phyloP scores from a whole-genome alignment of 2,329 filamentous ascomycete species.

The Hypoxylon sp. region DNA sequence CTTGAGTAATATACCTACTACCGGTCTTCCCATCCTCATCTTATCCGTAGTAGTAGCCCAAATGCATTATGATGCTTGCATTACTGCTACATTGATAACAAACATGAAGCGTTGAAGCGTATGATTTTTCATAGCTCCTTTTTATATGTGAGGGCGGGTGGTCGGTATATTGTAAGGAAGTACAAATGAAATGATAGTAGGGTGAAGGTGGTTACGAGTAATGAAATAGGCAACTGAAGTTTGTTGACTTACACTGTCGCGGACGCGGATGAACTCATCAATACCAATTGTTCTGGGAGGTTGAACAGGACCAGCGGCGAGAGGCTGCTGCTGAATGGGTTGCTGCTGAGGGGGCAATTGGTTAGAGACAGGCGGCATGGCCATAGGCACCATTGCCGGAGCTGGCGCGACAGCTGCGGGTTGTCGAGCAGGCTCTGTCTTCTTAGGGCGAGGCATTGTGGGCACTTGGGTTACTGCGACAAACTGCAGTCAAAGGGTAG shows the following conservation, averaged over 20 bases:
- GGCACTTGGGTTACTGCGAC: not conserved
- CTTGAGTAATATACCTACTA: conserved; percentile 5
- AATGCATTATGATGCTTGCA: not conserved
- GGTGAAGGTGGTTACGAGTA: conserved; percentile 9
- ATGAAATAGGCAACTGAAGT: conserved; percentile 28
- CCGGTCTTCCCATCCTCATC: not conserved
- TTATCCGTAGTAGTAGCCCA: not conserved
- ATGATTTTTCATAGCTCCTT: conserved; percentile 3
- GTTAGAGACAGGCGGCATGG: conserved; percentile 45
- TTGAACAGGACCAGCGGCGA: conserved; percentile 34
- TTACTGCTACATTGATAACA: not conserved
- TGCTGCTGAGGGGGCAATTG: conserved; percentile 42
- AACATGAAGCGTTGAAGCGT: conserved; percentile 18
- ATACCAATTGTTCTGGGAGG: conserved; percentile 67
- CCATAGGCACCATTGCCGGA: conserved; percentile 59
- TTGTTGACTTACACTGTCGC: conserved; percentile 79
- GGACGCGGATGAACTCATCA: conserved; percentile 83
- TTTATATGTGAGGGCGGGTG: not conserved
- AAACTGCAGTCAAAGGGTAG: not conserved
- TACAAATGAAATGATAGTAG: conserved; percentile 23
- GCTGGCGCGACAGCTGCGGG: conserved; percentile 55
- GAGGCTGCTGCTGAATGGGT: conserved; percentile 46
- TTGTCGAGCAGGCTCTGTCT: conserved; percentile 57
- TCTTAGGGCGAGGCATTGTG: conserved; percentile 60
- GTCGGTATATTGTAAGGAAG: not conserved